Evolutionary conservation across 139 green algal species (phyloP), one percentile per base, ranked within the genome.

Genomic region (Picochlorum sp.): DNA sequence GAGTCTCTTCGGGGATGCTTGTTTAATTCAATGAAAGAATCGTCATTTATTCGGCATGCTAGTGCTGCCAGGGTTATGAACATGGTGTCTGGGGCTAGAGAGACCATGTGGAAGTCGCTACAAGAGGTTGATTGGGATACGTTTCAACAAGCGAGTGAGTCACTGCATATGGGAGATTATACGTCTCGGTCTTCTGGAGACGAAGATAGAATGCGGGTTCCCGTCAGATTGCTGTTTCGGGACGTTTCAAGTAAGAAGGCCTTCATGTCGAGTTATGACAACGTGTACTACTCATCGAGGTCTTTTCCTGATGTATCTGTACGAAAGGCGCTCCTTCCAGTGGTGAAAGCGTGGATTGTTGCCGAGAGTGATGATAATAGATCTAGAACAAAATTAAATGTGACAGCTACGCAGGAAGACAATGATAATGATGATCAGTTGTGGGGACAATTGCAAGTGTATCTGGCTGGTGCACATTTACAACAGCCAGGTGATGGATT

Each of bases 1-100:
- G 28, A 37, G 10, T 43, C 63, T 28, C 58, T 69, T 50, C 43
- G 62, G 5, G 64, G 55, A 9, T 36, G 60, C 14, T 82, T 74
- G 40, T 61, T 85, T 57, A 80, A 70, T 24, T 75, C 65, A 3
- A 69, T 85, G 14, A 85, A 85, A 68, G 78, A 85, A 65, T 72
- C 78, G 1, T 61, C 66, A 16, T 68, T 71, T 54, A 68, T 84
- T 49, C 70, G 63, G 37, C 52, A 55, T 0, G 75, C 72, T 55
- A 59, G 63, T 55, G 60, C 40, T 35, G 37, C 39, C 16, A 61
- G 67, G 1, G 73, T 85, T 3, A 85, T 85, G 78, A 65, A 81
- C 4, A 73, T 84, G 76, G 41, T 64, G 8, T 59, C 39, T 5
- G 37, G 35, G 7, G 67, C 69, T 18, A 72, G 74, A 59, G 64